Evolutionary conservation across 2,329 filamentous ascomycete species (phyloP).

Genomic region (Phaeoacremonium minimum): DNA sequence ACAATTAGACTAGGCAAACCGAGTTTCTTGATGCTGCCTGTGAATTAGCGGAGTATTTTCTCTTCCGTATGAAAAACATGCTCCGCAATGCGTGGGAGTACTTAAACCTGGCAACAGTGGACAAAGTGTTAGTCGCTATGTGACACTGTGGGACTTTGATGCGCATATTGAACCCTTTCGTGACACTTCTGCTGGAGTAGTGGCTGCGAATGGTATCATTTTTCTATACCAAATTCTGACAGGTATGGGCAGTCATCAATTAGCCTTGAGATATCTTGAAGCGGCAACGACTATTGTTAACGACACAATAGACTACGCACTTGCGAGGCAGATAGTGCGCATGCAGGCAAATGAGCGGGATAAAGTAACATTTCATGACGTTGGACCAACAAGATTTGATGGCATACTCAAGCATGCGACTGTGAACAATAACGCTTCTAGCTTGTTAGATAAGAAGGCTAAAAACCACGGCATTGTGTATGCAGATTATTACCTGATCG

Average conservation of each 20-base stretch:
- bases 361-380: constrained; percentile 7
- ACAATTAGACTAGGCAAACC: constrained; percentile 37
- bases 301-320: constrained; percentile 2
- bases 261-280: constrained; percentile 1
- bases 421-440: constrained; percentile 20
- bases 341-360: neutral
- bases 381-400: constrained; percentile 13
- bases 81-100: constrained; percentile 14
- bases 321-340: constrained; percentile 5
- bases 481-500: constrained; percentile 39
- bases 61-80: constrained; percentile 28
- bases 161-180: constrained; percentile 28
- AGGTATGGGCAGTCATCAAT: neutral
- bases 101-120: constrained; percentile 10
- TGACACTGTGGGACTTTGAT: constrained; percentile 42
- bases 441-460: constrained; percentile 14
- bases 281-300: constrained; percentile 1
- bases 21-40: constrained; percentile 36
- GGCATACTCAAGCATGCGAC: constrained; percentile 22
- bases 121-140: constrained; percentile 11
- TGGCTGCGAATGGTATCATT: constrained; percentile 15
- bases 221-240: constrained; percentile 10
- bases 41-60: constrained; percentile 41
- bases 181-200: constrained; percentile 7
- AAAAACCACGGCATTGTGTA: constrained; percentile 35